Base-by-base conservation (phyloP, 306 rosid genomes). In the Gillenia trifoliata region DNA sequence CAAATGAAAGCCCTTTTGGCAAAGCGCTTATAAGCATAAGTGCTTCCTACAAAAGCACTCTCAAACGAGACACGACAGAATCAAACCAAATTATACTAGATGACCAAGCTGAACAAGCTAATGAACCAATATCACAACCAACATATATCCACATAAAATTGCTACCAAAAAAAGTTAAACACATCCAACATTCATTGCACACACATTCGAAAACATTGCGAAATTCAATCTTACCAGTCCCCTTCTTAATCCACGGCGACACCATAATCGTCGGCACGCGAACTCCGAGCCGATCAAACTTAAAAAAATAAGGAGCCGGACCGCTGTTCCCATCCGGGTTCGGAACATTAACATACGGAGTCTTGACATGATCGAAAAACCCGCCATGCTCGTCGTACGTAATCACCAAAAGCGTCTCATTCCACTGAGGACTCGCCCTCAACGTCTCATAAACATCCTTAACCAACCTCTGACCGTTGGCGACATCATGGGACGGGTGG, bases 331-430 rank as follows among this genome's bases (percentile, higher is more conserved):
- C 99, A 81, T 95, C 99, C 50, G 98, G 99, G 68, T 72, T 92
- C 49, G 99, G 99, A 56, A 95, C 88, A 83, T 88, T 89, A 26
- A 85, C 91, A 65, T 82, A 88, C 72, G 99, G 99, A 68, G 99
- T 90, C 80, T 85, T 17, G 40, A 92, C 99, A 78, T 95, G 99
- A 79, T 95, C 99, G 79, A 52, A 92, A 74, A 95, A 95, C 0
- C 99, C 99, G 68, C 99, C 99, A 75, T 92, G 99, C 47, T 95
- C 99, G 77, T 95, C 99, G 75, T 95, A 95, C 45, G 99, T 95
- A 49, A 95, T 89, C 52, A 92, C 84, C 69, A 90, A 23, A 82
- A 95, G 99, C 49, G 98, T 90, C 73, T 95, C 78, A 61, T 95
- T 95, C 99, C 99, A 95, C 52, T 92, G 97, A 55, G 99, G 97